Conservation (phyloP, 345 rosid genomes). For the Syzygium oleosum region DNA sequence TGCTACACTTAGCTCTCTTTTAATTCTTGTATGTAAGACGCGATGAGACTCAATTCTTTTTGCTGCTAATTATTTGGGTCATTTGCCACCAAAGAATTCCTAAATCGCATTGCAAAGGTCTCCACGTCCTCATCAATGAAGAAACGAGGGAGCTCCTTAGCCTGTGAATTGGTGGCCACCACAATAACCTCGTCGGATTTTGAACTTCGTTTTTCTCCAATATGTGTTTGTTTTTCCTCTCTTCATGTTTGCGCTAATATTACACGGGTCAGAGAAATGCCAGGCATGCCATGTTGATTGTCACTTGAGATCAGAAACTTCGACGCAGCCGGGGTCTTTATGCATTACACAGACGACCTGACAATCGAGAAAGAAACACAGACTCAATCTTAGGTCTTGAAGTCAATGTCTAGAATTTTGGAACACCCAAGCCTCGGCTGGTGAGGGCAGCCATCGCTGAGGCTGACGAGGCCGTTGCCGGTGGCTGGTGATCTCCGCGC, state of each 20-base stretch:
- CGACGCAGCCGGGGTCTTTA: background rate
- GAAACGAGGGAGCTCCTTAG: background rate
- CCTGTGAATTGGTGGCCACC: background rate
- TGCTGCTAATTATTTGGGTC: background rate
- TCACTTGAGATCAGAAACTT: background rate
- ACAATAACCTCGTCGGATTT: background rate
- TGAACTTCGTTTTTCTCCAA: background rate
- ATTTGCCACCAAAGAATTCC: background rate
- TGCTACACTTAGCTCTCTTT: background rate
- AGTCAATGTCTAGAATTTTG: background rate
- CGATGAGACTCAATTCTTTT: background rate
- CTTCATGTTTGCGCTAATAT: background rate
- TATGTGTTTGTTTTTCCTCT: background rate
- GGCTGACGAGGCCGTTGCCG: accelerated
- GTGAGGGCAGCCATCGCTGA: background rate
- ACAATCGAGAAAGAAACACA: background rate
- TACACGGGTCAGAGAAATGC: background rate
- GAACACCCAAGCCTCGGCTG: background rate
- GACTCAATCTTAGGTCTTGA: background rate
- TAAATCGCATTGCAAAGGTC: background rate
- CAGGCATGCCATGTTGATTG: background rate
- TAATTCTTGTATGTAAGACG: background rate
- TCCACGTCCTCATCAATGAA: background rate
- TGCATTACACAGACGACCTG: background rate
- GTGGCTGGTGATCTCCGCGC: background rate